Conservation (phyloP, 1,139 yeast species). For the Arxiozyma heterogenica region DNA sequence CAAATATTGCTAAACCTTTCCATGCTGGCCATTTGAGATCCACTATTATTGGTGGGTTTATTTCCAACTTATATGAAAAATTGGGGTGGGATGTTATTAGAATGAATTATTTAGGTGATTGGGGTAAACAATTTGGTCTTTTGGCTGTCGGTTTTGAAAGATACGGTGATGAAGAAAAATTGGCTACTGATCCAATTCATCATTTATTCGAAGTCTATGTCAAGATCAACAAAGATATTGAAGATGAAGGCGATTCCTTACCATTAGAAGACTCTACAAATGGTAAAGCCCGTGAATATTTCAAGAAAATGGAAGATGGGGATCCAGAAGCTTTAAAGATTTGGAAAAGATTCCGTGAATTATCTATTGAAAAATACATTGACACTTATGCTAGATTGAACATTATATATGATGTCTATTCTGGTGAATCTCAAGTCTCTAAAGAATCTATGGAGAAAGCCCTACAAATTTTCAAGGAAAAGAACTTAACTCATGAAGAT, state of each 20-base stretch:
- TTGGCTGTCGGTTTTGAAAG: constrained; percentile 85
- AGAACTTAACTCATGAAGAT: constrained; percentile 72
- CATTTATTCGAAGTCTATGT: constrained; percentile 95
- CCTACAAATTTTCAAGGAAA: constrained; percentile 51
- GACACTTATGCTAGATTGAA: constrained; percentile 87
- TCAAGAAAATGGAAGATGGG: constrained; percentile 90
- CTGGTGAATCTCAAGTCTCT: constrained; percentile 94
- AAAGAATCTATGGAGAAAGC: constrained; percentile 64
- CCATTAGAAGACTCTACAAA: constrained; percentile 49
- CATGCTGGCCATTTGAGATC: constrained; percentile 99
- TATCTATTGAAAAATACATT: constrained; percentile 78
- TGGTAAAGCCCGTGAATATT: constrained; percentile 78
- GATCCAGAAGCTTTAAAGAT: constrained; percentile 68
- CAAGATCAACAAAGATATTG: constrained; percentile 70
- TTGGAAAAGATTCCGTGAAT: constrained; percentile 85
- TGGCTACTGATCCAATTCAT: constrained; percentile 76
- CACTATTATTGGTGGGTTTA: constrained; percentile 96
- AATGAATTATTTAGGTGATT: constrained; percentile 93
- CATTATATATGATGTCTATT: constrained; percentile 75
- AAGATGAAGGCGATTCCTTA: constrained; percentile 59
- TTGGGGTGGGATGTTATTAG: constrained; percentile 86
- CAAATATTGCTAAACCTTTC: constrained; percentile 98
- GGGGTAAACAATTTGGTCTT: constrained; percentile 98
- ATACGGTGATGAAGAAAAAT: constrained; percentile 71
- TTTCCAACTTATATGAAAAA: constrained; percentile 80